Evolutionary conservation across 2,329 filamentous ascomycete species (phyloP), one percentile per base, ranked within the genome.

Genomic region (Alternaria hordeiaustralica): DNA sequence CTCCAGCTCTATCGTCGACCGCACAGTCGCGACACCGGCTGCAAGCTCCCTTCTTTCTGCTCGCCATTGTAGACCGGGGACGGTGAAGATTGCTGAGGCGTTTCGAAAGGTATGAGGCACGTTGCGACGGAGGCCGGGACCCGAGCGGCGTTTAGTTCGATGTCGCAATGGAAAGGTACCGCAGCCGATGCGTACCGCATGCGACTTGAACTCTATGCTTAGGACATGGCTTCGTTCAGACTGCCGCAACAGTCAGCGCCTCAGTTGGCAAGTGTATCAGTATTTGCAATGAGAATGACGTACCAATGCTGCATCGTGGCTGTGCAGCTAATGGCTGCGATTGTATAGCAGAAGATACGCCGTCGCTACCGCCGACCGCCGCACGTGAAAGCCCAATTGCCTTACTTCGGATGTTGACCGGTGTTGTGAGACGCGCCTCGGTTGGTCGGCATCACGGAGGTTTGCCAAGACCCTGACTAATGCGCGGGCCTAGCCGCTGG

Each of bases 391-490:
- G 28, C 28, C 26, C n/a, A 4, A 8, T 5, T 30, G 8, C 28
- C 2, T 41, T 18, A 0, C 0, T 33, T 36, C 26, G 6, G 12
- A 11, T 23, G 12, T 51, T 6, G 28, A 26, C 8, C 18, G 49
- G 9, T 47, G 43, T 36, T 25, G 58, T 50, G 58, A 20, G 50
- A 20, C 13, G 20, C 28, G 30, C 30, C 33, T 55, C 18, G 9
- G n/a, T 43, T 26, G 18, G 43, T 12, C n/a, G 30, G 45, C 46
- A 26, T 0, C 33, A n/a, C 36, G 15, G 25, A 13, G 18, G 26
- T 23, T 20, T 43, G 61, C 61, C 57, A 63, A 63, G 61, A 47
- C 15, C 10, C 43, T 63, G 63, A 63, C 60, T 59, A 53, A 44
- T 15, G 23, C 18, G 12, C 21, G 21, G 46, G 50, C 15, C 46